Evolutionary conservation across 768 basidiomycete species (phyloP).

Genomic region (Dioszegia aurantiaca): DNA sequence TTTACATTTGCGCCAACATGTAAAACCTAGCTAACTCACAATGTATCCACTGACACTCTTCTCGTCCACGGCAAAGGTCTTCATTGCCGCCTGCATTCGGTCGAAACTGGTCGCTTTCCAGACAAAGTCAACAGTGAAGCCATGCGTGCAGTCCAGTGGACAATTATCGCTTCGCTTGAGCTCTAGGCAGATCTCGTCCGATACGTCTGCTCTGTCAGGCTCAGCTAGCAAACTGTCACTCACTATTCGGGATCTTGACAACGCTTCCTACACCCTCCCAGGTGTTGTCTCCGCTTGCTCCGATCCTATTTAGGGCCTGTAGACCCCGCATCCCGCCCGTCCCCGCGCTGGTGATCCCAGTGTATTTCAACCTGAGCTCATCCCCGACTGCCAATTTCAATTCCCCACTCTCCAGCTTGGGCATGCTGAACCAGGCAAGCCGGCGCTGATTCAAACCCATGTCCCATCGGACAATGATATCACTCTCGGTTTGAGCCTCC

Average conservation of each 20-base stretch:
- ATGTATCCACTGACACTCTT: constrained; percentile 99
- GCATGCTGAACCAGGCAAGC: constrained; percentile 95
- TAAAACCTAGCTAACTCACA: constrained; percentile 57
- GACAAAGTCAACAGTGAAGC: constrained; percentile 96
- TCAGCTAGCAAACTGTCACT: constrained; percentile 46
- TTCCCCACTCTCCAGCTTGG: constrained; percentile 96
- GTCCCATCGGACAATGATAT: constrained; percentile 95
- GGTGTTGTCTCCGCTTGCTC: constrained; percentile 56
- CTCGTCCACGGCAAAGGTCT: constrained; percentile 98
- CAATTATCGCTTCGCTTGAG: constrained; percentile 85
- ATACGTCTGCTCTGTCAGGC: constrained; percentile 66
- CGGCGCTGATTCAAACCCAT: constrained; percentile 97
- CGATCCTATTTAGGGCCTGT: constrained; percentile 34
- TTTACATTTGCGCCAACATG: background rate
- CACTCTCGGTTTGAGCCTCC: constrained; percentile 97
- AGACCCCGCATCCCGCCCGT: constrained; percentile 36
- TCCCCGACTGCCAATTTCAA: constrained; percentile 95
- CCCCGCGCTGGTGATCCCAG: constrained; percentile 45
- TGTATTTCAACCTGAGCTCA: constrained; percentile 82
- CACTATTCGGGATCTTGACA: constrained; percentile 98
- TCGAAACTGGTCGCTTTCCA: constrained; percentile 99
- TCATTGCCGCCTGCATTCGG: constrained; percentile 99
- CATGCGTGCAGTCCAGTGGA: constrained; percentile 87
- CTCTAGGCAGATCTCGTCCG: constrained; percentile 95
- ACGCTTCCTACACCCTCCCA: constrained; percentile 99